These are phyloP conservation scores for Candida sanyiensis DNA, from an alignment of 805 yeast species.

Conservation along the genomic window DNA sequence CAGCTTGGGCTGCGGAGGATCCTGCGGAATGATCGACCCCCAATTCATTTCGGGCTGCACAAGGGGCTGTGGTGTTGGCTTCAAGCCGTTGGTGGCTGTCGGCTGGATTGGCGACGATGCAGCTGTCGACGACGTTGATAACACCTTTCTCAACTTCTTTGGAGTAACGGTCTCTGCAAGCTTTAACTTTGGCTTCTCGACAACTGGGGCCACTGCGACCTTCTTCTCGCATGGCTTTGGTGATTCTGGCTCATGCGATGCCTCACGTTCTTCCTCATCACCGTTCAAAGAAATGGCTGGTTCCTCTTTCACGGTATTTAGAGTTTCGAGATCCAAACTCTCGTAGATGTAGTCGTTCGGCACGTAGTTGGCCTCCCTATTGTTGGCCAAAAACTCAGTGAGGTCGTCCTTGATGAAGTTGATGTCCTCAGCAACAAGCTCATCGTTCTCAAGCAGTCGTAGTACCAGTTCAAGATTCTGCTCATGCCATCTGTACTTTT, in stretches of 20 bases:
- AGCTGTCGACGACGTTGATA: constrained; percentile 1
- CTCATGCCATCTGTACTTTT: constrained; percentile 76
- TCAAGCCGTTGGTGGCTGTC: background rate
- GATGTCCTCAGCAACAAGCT: constrained; percentile 67
- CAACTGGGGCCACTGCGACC: constrained; percentile 3
- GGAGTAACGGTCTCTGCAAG: background rate
- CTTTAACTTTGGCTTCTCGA: constrained; percentile 6
- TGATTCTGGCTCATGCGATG: constrained; percentile 3
- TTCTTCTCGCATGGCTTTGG: background rate
- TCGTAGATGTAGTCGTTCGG: constrained; percentile 94
- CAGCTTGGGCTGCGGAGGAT: background rate
- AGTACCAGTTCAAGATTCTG: constrained; percentile 71
- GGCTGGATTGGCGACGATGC: constrained; percentile 2
- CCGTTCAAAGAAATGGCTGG: constrained; percentile 32
- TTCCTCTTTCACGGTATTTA: constrained; percentile 46
- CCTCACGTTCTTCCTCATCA: constrained; percentile 8
- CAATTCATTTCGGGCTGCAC: constrained; percentile 3
- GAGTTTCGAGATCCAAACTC: constrained; percentile 62
- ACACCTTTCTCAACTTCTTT: constrained; percentile 1
- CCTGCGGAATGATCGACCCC: constrained; percentile 4
- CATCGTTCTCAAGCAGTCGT: constrained; percentile 73
- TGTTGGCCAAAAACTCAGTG: constrained; percentile 85
- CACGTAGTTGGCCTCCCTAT: constrained; percentile 85
- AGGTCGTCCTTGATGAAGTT: constrained; percentile 81
- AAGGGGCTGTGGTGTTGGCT: background rate